Evolutionary conservation across 331 rosid species (phyloP), one percentile per base, ranked within the genome.

Genomic region (Quercus phellos): DNA sequence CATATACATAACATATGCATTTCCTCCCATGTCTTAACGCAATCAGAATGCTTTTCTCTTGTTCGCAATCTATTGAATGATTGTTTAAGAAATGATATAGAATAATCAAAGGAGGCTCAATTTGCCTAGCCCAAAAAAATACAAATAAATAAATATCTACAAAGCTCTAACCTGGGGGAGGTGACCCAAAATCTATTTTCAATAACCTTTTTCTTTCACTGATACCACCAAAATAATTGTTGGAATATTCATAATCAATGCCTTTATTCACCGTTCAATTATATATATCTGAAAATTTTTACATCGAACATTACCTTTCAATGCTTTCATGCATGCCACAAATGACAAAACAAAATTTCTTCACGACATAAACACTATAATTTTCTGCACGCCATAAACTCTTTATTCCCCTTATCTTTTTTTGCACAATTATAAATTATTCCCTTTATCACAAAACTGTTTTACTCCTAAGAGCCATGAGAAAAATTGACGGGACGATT

Each of bases 1-100:
- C 38, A 46, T 78, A 55, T 78, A 87, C 90, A 88, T n/a, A n/a
- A n/a, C n/a, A n/a, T n/a, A n/a, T n/a, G 74, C 70, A 77, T 35
- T 68, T 61, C 75, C 55, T 76, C 76, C 84, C 59, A 77, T 72
- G 83, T 79, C 78, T 74, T 29, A 64, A 63, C 84, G 84, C 82
- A 63, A 79, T 73, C 75, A 16, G 66, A 38, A 67, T 50, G 46
- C 88, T 84, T 80, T 83, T 78, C 60, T 55, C 60, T 55, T 74
- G 82, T 70, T 84, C 90, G 63, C 66, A 77, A 75, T 77, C 89
- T 72, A 82, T 80, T 80, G 76, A 66, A 82, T 61, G n/a, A n/a
- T n/a, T n/a, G 53, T 12, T 12, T 46, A 46, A 46, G 53, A 4
- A 46, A 3, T 46, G 17, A 46, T 12, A 46, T 0, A 46, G 16